Evolutionary conservation across 176 grass and related monocot species (phyloP), one percentile per base, ranked within the genome.

Genomic region (Dendrocalamus sinicus): DNA sequence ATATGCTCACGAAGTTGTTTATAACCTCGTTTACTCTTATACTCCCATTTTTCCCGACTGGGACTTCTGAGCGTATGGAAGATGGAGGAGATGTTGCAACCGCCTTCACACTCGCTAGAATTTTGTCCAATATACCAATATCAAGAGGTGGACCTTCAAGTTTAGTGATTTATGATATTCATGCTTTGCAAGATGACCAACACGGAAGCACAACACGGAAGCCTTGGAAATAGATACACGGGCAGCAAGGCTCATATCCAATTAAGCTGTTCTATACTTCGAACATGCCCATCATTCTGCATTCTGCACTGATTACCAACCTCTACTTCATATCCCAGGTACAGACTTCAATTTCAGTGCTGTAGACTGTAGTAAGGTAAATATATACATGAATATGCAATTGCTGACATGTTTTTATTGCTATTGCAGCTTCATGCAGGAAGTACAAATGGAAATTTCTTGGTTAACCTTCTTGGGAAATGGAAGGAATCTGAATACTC

Each of bases 201-300:
- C n/a, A n/a, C n/a, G 95, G 95, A 35, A 98, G 88, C 67, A 98
- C 95, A 81, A 98, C 95, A 7, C 91, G 83, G 82, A 98, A 98
- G 20, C 95, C 95, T 91, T 95, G 95, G 91, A 98, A 98, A 16
- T 93, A 98, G 85, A 95, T 93, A 19, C n/a, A n/a, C n/a, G n/a
- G 93, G 4, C 95, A 98, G 74, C 95, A 95, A 88, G 95, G 95
- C 32, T 98, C 95, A 45, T 98, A 98, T 67, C 95, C 95, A 6
- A 98, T 98, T 71, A 98, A 98, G 83, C 70, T 98, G 44, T 98
- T 98, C 82, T 98, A 95, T 77, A 98, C 95, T 85, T 95, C 91
- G 0, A 98, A 95, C 84, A 95, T 98, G 95, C 93, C 93, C 66
- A 98, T 98, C 72, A 95, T 95, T 85, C 89, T 98, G 74, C 96